Base-by-base conservation (phyloP, 1,139 yeast genomes). In the Candida glucosophila region DNA sequence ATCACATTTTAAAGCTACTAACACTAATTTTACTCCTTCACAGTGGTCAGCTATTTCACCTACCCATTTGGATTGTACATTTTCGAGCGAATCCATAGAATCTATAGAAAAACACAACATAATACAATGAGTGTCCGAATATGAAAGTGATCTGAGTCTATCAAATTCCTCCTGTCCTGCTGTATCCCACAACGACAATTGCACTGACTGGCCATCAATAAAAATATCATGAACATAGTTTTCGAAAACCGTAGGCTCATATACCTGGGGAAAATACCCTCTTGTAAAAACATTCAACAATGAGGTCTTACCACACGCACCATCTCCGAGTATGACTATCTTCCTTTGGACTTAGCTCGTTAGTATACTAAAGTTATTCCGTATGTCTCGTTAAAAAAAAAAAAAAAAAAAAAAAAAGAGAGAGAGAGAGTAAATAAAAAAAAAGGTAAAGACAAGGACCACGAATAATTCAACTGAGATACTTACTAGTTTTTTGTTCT, bases 111-210 rank as follows among this genome's bases (percentile, higher is more conserved):
- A 90, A 60, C 98, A 90, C 32, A 90, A 70, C 92, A 90, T 88
- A 42, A 90, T 88, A 42, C 95, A 85, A 55, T 90, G 96, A 5
- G 98, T 90, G 50, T 90, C 98, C 12, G 92, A 77, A 52, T 90
- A 90, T 21, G 93, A 79, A 37, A 88, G 63, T 2, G 95, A 81
- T 48, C 97, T 72, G 47, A 88, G 65, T 35, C 96, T 68, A 52
- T 90, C 98, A 47, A 88, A 90, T 58, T 90, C 98, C 58, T 90
- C 98, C 61, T 90, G 98, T 5, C 98, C 98, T 4, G 98, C 98
- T 5, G 98, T 90, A 50, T 90, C 98, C 98, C 98, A 90, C 30
- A 90, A 64, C 15, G 96, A 85, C 35, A 90, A 61, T 47, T 88
- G 94, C 43, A 90, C 82, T 27, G 92, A 86, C 52, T 85, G 88